Percentiles rank a stretch among this genome's conserved stretches.
Evolutionary conservation across 805 yeast species (phyloP).

Genomic region (Suhomyces xylopsoci): DNA sequence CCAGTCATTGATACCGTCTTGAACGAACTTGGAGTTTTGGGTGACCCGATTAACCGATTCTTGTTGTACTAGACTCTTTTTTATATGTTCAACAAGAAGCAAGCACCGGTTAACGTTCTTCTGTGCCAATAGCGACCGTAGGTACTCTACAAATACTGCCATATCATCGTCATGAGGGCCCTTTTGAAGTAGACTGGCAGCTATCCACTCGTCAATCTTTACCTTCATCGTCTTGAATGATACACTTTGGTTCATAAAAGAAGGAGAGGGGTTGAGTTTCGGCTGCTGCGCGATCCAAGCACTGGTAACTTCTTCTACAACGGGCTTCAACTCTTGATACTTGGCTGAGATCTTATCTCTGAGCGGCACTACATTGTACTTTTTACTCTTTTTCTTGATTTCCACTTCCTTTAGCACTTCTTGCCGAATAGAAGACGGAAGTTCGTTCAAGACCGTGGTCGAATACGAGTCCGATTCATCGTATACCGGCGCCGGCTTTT

Average conservation of each 20-base stretch:
- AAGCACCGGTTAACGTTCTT: conserved; percentile 16
- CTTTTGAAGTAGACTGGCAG: conserved; percentile 22
- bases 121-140: conserved; percentile 16
- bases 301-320: conserved; percentile 12
- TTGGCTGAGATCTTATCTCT: conserved; percentile 22
- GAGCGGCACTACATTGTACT: conserved; percentile 23
- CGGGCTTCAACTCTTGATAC: conserved; percentile 9
- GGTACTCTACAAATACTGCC: conserved; percentile 14
- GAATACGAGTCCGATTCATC: conserved; percentile 32
- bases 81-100: conserved; percentile 13
- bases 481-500: conserved; percentile 8
- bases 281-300: conserved; percentile 23
- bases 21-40: neutral
- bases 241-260: conserved; percentile 4
- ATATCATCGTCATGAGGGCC: conserved; percentile 39
- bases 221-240: conserved; percentile 7
- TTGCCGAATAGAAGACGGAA: conserved; percentile 36
- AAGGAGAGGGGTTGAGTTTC: conserved; percentile 7
- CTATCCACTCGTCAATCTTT: conserved; percentile 26
- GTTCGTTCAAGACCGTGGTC: conserved; percentile 32
- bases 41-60: conserved; percentile 6
- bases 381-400: conserved; percentile 24
- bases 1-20: conserved; percentile 22
- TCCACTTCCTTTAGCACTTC: conserved; percentile 37
- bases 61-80: conserved; percentile 3